Percentiles rank a stretch among this genome's conserved stretches.
These are phyloP conservation scores for Eucalyptus melliodora DNA, from an alignment of 345 rosid species.

Conservation along the genomic window DNA sequence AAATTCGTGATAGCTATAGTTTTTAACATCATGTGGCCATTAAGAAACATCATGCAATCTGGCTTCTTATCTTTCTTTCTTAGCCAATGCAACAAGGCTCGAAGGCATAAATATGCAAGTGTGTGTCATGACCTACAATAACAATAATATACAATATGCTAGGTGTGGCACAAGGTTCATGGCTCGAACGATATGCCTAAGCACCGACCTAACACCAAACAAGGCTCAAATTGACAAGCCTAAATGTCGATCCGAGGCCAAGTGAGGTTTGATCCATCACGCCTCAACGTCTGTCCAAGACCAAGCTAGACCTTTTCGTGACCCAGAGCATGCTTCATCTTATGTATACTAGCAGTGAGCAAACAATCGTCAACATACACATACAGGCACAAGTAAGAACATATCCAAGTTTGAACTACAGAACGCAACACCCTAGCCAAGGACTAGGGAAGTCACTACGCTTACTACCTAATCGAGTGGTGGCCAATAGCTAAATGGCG, in stretches of 20 bases:
- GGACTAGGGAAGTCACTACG: not conserved
- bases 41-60: too few relatives aligned
- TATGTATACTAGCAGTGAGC: not conserved
- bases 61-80: not conserved
- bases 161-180: not conserved
- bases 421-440: accelerated
- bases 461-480: not conserved
- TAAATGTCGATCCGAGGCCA: not conserved
- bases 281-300: accelerated
- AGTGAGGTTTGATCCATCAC: not conserved
- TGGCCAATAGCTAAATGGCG: accelerated
- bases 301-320: accelerated
- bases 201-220: not conserved
- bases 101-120: not conserved
- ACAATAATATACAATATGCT: not conserved
- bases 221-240: accelerated
- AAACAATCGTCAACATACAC: not conserved
- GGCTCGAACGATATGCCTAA: not conserved
- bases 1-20: too few relatives aligned
- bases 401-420: not conserved
- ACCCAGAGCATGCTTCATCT: not conserved
- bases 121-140: not conserved
- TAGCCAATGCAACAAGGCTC: not conserved
- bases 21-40: not conserved
- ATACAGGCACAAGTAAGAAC: not conserved